Percentiles rank a stretch among this genome's conserved stretches.
Evolutionary conservation across 2,329 filamentous ascomycete species (phyloP).

Genomic region (Ilyonectria destructans): DNA sequence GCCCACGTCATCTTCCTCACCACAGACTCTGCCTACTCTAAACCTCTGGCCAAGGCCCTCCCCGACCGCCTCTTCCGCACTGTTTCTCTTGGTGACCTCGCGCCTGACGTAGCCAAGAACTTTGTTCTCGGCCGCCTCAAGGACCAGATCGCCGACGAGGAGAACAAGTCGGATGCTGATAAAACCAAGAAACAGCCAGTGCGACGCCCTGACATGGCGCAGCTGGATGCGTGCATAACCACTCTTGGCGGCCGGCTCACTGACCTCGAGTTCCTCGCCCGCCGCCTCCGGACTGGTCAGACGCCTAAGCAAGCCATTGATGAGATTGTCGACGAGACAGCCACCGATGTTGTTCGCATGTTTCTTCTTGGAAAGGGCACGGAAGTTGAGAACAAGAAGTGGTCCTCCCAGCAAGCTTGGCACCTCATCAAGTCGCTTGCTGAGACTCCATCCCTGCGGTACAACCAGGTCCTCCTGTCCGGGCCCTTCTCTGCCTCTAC

Average conservation of each 20-base stretch:
- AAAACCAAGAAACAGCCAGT: conserved; percentile 43
- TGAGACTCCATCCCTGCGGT: conserved; percentile 78
- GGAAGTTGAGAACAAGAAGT: conserved; percentile 70
- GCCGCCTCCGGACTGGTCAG: conserved; percentile 90
- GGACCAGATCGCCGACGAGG: conserved; percentile 54
- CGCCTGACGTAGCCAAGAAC: conserved; percentile 87
- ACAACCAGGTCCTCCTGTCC: conserved; percentile 88
- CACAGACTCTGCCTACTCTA: conserved; percentile 89
- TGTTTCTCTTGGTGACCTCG: conserved; percentile 88
- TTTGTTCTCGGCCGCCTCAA: conserved; percentile 91
- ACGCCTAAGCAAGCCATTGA: conserved; percentile 84
- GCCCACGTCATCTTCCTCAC: conserved; percentile 97
- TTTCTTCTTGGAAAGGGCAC: conserved; percentile 80
- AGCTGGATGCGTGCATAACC: conserved; percentile 87
- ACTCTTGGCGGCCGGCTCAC: conserved; percentile 92
- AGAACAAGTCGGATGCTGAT: conserved; percentile 48
- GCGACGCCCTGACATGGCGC: conserved; percentile 68
- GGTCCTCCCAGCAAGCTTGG: conserved; percentile 93
- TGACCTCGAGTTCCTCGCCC: conserved; percentile 94
- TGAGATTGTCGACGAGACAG: conserved; percentile 91
- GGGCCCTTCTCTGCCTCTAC: conserved; percentile 75
- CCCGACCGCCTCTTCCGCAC: conserved; percentile 93
- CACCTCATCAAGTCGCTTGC: conserved; percentile 86
- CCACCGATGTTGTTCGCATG: conserved; percentile 93
- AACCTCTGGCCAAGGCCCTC: conserved; percentile 87